A percentile compares a stretch with the other conserved stretches of the same genome.
Conservation (phyloP, 2,329 filamentous ascomycete species). For the Penicillium vulpinum region DNA sequence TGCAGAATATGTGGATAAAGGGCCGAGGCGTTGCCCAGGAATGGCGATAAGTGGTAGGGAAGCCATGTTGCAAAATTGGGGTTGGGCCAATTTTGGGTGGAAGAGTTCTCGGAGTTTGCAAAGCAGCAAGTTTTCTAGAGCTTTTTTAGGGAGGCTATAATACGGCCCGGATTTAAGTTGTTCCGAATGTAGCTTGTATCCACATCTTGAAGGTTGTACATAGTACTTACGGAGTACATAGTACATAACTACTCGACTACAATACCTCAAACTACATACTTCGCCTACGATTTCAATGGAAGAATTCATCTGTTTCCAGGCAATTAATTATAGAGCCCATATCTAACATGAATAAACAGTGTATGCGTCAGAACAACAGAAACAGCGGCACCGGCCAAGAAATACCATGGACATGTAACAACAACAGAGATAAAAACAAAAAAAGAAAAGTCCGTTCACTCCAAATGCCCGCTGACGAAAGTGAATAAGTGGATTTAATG, state of each 20-base stretch:
- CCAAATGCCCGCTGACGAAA: constrained; percentile 38
- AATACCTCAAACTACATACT: background rate
- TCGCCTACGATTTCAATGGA: background rate
- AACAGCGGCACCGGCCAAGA: constrained; percentile 20
- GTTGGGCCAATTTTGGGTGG: background rate
- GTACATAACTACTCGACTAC: background rate
- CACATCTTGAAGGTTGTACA: too few species aligned
- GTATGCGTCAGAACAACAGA: constrained; percentile 29
- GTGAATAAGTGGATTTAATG: constrained; percentile 32
- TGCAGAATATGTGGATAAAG: constrained; percentile 64
- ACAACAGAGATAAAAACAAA: constrained; percentile 16
- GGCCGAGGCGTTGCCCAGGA: constrained; percentile 78
- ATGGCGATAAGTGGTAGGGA: constrained; percentile 59
- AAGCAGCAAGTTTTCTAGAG: constrained; percentile 10
- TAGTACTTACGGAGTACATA: too few species aligned
- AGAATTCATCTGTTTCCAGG: background rate
- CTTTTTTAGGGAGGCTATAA: constrained; percentile 19
- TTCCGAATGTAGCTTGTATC: constrained; percentile 1
- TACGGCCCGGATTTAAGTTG: constrained; percentile 16
- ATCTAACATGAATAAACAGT: constrained; percentile 33
- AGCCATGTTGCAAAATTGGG: constrained; percentile 32
- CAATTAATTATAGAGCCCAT: constrained; percentile 26
- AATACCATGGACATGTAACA: constrained; percentile 21
- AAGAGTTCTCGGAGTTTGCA: background rate
- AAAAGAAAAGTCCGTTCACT: constrained; percentile 24